Base-by-base conservation (phyloP, 2,329 filamentous ascomycete genomes). In the Botrytis galanthina region DNA sequence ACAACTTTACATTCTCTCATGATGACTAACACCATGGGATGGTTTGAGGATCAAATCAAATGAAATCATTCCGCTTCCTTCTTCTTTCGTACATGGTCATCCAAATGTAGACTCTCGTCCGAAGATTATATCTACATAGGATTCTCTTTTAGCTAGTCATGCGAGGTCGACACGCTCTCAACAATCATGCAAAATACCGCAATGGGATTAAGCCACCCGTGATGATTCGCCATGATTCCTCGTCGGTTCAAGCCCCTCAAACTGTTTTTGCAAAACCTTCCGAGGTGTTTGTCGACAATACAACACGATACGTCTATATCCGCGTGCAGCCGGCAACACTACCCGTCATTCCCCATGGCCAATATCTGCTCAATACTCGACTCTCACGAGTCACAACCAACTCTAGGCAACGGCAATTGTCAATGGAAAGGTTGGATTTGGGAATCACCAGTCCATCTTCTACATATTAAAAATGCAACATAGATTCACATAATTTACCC, bases 51-150 rank as follows among this genome's bases (percentile, higher is more conserved):
- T 54, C 64, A 29, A 20, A 67, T 67, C 20, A 32, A 48, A 39
- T 54, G 46, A 29, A 37, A 67, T 67, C 29, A 26, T 42, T 57
- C 48, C 48, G 57, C 42, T 57, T 5, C 26, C 64, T 68, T 68
- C 64, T 68, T 57, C 64, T 68, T 68, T 57, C 16, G 66, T 57
- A 68, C 66, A 57, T 68, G 35, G 29, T 32, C 12, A 42, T 57
- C 66, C 48, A 57, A 32, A 68, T 57, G 48, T 32, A 57, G 66
- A 29, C 37, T 39, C 48, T 68, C 66, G 6, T 68, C 48, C 66
- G 48, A 67, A n/a, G 22, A 51, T 39, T 37, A 20, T 39, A 37
- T 61, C 54, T 48, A 48, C 7, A 70, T 59, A 57, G 39, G 59
- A 22, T 7, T 71, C 59, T 32, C 35, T 32, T 64, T 39, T 39